A percentile compares a stretch with the other conserved stretches of the same genome.
Evolutionary conservation across 192 early-diverging fungal species (phyloP).

Genomic region (Podila clonocystis): DNA sequence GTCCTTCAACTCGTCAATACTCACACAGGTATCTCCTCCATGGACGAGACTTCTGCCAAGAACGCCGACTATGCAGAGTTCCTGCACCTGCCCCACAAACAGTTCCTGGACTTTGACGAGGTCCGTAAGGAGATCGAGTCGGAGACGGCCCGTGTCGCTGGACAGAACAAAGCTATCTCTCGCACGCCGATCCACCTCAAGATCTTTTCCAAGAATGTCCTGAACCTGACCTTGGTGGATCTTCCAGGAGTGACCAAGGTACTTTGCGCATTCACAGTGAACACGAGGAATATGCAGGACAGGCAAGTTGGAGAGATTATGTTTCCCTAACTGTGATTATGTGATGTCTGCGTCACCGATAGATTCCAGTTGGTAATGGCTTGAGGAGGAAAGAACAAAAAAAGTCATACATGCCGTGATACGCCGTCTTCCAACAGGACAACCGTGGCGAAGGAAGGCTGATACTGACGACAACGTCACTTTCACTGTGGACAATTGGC

Average conservation of each 20-base stretch:
- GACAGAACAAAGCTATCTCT: slow-evolving; percentile 83
- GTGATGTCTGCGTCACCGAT: not conserved
- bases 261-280: not conserved
- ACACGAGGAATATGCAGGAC: no score
- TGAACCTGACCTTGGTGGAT: slow-evolving; percentile 86
- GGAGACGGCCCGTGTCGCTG: slow-evolving; percentile 82
- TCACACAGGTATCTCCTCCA: slow-evolving; percentile 20
- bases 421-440: not conserved
- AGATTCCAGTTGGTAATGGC: slow-evolving; percentile 58
- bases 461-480: no score
- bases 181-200: slow-evolving; percentile 81
- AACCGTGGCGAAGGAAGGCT: no score
- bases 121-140: slow-evolving; percentile 84
- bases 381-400: not conserved
- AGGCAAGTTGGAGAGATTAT: no score
- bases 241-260: slow-evolving; percentile 87
- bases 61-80: slow-evolving; percentile 65
- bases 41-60: slow-evolving; percentile 18
- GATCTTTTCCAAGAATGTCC: slow-evolving; percentile 79
- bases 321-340: no score
- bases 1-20: slow-evolving; percentile 82
- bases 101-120: slow-evolving; percentile 79
- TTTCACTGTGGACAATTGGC: not conserved
- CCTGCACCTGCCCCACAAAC: slow-evolving; percentile 77
- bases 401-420: not conserved